Evolutionary conservation across 208 protist genomes (phyloP), one percentile per base, ranked within the genome.

Genomic region (Trichomonas vaginalis): DNA sequence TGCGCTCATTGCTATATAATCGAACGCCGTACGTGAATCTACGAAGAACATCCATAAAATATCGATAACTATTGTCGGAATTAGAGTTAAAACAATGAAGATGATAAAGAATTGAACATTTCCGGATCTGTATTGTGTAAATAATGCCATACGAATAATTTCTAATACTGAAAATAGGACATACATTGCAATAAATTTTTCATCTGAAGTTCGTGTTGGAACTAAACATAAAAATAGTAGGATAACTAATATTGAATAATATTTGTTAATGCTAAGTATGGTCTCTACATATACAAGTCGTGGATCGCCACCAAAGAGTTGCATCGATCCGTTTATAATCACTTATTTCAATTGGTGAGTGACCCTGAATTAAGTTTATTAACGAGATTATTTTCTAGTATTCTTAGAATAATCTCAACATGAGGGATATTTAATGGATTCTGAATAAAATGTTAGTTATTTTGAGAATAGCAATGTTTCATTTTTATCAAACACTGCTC

Each of bases 301-400:
- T 48, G 82, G 82, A 90, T 90, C 82, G 17, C 82, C 82, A 48
- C 82, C 82, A 90, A 90, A 90, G 37, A 90, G 82, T n/a, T 48
- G 37, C 82, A 90, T 90, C 32, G 62, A 80, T 56, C 49, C 49
- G 49, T 56, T 56, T 56, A 56, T 56, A 56, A 21, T 56, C 49
- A 21, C 49, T 8, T 56, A 21, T 56, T 8, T 21, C 8, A 21
- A 15, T 21, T 8, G 49, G 49, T 8, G 8, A 8, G 49, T 8
- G 15, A 56, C 49, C 49, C 15, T 8, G 12, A 56, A 56, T 56
- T 56, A 21, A 21, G 8, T 21, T 8, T 56, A 56, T 56, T 21
- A 56, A 56, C 49, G 49, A 56, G 49, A 56, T 56, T 56, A 21
- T 56, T 56, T 56, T 56, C n/a, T n/a, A n/a, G n/a, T n/a, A n/a